Base-by-base conservation (phyloP, 1,284 basidiomycete species). In the Irpex lacteus region DNA sequence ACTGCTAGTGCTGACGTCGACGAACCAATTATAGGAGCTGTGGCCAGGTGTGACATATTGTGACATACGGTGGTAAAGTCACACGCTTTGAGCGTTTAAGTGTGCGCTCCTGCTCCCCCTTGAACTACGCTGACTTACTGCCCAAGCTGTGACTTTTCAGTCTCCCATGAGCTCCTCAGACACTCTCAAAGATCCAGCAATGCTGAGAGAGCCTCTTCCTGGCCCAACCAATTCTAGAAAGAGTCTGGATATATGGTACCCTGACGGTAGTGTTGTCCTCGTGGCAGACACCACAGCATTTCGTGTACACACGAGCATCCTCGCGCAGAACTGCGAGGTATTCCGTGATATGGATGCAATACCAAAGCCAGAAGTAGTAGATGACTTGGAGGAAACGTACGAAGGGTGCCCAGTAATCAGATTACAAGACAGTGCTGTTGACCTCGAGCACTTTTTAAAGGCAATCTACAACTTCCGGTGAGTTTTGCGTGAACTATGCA, bases 281-380 rank as follows among this genome's bases (percentile, higher is more conserved):
- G 61, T 66, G 34, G 66, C 66, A 15, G 68, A 68, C 21, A 69
- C 63, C 49, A 67, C 62, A 9, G 65, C 66, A 18, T 72, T 69
- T 58, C 69, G 68, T 18, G 71, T 72, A 3, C 69, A 72, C 50
- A 60, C 47, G 47, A 68, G 68, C 38, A 65, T 68, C 18, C 59
- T 72, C 9, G 64, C 65, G 5, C 44, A 55, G 2, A 56, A 62
- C 47, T 71, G 65, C 40, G 65, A 68, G 53, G 44, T 72, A 1
- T 72, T 72, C 64, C 61, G 58, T 15, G 69, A 70, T 60, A 71
- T 72, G 71, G 68, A 66, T 58, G 54, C 53, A 1, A 63, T 74
- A 21, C 71, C 72, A 1, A 70, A 71, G 59, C 70, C 71, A 7
- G 47, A 54, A 5, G 49, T 13, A 8, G 59, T 50, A 26, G 54